These are phyloP conservation scores for Chenopodium berlandieri DNA, from an alignment of 148 eudicot species.

Conservation along the genomic window DNA sequence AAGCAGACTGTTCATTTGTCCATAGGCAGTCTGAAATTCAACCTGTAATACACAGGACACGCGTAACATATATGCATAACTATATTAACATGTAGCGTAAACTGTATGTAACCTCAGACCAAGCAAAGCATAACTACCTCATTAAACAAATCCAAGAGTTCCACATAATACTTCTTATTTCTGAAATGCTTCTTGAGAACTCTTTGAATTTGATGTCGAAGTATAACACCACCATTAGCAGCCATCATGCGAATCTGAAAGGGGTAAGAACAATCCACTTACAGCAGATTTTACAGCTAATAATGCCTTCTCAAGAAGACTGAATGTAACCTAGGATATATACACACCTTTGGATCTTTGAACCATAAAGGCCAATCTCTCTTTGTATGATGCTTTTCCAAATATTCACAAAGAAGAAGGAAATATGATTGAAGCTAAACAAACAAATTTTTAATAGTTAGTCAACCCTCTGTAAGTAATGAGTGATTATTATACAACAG, in stretches of 20 bases:
- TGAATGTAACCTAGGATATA: not conserved
- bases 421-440: slow-evolving; percentile 84
- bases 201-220: slow-evolving; percentile 78
- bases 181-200: slow-evolving; percentile 83
- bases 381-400: slow-evolving; percentile 71
- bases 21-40: slow-evolving; percentile 89
- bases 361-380: slow-evolving; percentile 87
- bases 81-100: not conserved
- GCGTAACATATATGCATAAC: not conserved
- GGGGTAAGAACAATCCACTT: not conserved
- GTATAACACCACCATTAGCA: slow-evolving; percentile 72
- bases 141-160: slow-evolving; percentile 81
- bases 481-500: not conserved
- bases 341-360: slow-evolving; percentile 64
- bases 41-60: slow-evolving; percentile 37
- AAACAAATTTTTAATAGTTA: not conserved
- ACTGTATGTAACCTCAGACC: not conserved
- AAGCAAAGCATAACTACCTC: slow-evolving; percentile 41
- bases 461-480: not conserved
- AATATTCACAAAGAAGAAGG: slow-evolving; percentile 80
- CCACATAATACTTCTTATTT: slow-evolving; percentile 74
- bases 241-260: slow-evolving; percentile 88
- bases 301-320: not conserved
- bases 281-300: not conserved
- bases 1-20: slow-evolving; percentile 95